Evolutionary conservation across 1,284 basidiomycete species (phyloP).

Genomic region (Chalciporus sp.): DNA sequence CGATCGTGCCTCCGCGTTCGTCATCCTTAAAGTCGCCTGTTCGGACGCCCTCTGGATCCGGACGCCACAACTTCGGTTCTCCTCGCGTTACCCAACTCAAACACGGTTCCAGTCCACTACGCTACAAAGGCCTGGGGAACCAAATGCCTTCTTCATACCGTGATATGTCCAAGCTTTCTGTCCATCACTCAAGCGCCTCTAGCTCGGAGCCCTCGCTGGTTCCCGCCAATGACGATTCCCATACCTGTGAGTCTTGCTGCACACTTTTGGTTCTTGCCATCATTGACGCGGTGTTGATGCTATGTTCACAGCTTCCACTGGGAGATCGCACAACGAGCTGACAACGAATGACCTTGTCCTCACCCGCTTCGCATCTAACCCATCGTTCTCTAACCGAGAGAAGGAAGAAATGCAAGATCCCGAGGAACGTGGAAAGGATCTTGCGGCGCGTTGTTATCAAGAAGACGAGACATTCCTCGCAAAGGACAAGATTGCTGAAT

Average conservation of each 20-base stretch:
- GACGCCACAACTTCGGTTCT: constrained; percentile 28
- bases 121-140: constrained; percentile 39
- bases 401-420: constrained; percentile 61
- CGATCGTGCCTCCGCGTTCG: constrained; percentile 57
- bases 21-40: constrained; percentile 55
- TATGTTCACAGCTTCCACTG: constrained; percentile 33
- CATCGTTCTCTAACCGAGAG: constrained; percentile 48
- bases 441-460: constrained; percentile 83
- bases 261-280: constrained; percentile 14
- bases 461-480: constrained; percentile 85
- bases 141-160: constrained; percentile 44
- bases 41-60: constrained; percentile 42
- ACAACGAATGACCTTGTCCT: constrained; percentile 47
- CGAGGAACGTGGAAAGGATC: constrained; percentile 68
- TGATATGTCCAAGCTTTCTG: constrained; percentile 54
- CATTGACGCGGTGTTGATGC: constrained; percentile 17
- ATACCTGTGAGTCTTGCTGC: constrained; percentile 43
- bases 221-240: constrained; percentile 49
- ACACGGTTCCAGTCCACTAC: constrained; percentile 44
- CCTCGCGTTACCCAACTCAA: constrained; percentile 31
- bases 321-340: constrained; percentile 56
- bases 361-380: constrained; percentile 45
- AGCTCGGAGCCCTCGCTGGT: constrained; percentile 78
- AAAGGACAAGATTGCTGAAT: constrained; percentile 94
- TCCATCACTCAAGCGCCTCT: constrained; percentile 68